phyloP scores from a whole-genome alignment of 305 asterid genomes.

The Plantago coronopus region DNA sequence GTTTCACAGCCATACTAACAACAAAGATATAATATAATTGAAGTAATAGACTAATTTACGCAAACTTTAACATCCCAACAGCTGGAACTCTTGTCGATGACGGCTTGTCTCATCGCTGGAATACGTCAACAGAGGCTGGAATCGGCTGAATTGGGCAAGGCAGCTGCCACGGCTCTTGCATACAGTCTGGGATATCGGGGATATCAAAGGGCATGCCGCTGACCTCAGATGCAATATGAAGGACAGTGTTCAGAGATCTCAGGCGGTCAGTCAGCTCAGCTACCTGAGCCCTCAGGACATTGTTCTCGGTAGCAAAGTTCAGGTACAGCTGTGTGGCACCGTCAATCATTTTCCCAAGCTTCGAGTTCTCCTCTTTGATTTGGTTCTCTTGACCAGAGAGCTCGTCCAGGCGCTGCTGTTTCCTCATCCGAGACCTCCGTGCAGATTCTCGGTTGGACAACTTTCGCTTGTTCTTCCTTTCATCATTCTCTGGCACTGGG shows the following conservation, averaged over 20 bases:
- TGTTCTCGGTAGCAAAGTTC: constrained; percentile 46
- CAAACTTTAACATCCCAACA: constrained; percentile 9
- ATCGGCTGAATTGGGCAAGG: constrained; percentile 61
- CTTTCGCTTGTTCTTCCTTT: constrained; percentile 71
- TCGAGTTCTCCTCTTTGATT: constrained; percentile 44
- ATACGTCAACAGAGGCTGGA: constrained; percentile 43
- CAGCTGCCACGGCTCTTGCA: constrained; percentile 66
- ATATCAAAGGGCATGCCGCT: constrained; percentile 42
- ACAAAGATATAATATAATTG: constrained; percentile 4
- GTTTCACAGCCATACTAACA: neutral
- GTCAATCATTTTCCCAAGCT: constrained; percentile 44
- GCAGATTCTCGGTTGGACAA: constrained; percentile 77
- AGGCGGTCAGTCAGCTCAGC: constrained; percentile 60
- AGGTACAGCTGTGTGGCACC: constrained; percentile 42
- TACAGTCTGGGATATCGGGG: constrained; percentile 35
- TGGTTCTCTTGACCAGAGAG: constrained; percentile 42
- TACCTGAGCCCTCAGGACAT: constrained; percentile 58
- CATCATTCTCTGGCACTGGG: constrained; percentile 42
- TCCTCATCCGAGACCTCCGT: constrained; percentile 69
- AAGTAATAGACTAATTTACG: constrained; percentile 9
- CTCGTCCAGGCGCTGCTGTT: constrained; percentile 63
- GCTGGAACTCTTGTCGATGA: neutral
- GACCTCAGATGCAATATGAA: constrained; percentile 49
- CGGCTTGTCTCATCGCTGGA: constrained; percentile 39
- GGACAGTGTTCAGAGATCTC: constrained; percentile 46